Percentiles rank a stretch among this genome's conserved stretches.
These are phyloP conservation scores for Cutaneotrichosporon sp. DNA, from an alignment of 1,284 basidiomycete species.

Conservation along the genomic window DNA sequence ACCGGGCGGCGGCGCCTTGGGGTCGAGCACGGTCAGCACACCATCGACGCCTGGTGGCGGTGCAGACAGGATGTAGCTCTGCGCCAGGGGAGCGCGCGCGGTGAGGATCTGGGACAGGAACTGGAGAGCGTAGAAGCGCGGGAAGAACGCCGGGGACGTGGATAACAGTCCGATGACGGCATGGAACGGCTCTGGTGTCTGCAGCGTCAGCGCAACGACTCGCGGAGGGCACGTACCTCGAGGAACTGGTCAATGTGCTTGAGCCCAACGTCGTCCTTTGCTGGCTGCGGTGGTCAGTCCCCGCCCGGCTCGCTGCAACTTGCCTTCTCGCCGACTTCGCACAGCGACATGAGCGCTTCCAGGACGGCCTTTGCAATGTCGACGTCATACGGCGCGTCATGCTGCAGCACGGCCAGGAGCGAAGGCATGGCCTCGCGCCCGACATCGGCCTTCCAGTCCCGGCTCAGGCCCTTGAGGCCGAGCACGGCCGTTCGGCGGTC, in stretches of 20 bases:
- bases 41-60: conserved; percentile 44
- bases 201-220: conserved; percentile 1
- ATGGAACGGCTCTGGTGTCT: conserved; percentile 61
- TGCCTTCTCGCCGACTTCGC: conserved; percentile 44
- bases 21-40: conserved; percentile 41
- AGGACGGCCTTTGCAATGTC: conserved; percentile 86
- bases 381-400: conserved; percentile 78
- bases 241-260: conserved; percentile 49
- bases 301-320: neutral
- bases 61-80: conserved; percentile 70
- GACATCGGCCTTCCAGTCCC: conserved; percentile 86
- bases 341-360: conserved; percentile 65
- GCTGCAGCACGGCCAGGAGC: conserved; percentile 71
- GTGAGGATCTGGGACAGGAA: conserved; percentile 72
- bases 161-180: conserved; percentile 71
- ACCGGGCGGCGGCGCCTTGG: conserved; percentile 27
- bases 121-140: conserved; percentile 79
- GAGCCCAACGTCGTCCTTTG: conserved; percentile 50
- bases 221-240: conserved; percentile 16
- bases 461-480: conserved; percentile 81
- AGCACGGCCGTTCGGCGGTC: conserved; percentile 88
- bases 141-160: conserved; percentile 61
- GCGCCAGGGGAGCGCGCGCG: conserved; percentile 72
- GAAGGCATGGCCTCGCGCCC: conserved; percentile 68
- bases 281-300: conserved; percentile 34